Evolutionary conservation across 73 alveolate species (phyloP).

Genomic region (Paramecium sexaurelia): DNA sequence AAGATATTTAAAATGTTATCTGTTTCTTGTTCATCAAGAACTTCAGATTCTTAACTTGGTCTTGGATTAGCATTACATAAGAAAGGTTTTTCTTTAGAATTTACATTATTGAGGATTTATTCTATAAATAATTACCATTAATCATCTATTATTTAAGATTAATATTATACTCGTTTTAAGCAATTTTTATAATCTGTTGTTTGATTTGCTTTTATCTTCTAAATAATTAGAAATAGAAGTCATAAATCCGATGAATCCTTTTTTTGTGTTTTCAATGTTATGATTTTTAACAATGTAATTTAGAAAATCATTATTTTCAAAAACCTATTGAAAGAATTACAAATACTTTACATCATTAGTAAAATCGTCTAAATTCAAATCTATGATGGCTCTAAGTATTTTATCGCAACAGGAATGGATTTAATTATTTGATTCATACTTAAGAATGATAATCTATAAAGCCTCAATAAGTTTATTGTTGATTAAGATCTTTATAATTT

Average conservation of each 20-base stretch:
- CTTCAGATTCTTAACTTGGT: neutral
- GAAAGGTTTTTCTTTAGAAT: neutral
- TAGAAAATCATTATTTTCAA: neutral
- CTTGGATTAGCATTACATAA: conserved; percentile 45
- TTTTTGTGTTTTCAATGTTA: neutral
- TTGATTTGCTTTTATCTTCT: neutral
- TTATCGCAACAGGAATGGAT: neutral
- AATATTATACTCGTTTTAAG: neutral
- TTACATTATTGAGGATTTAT: neutral
- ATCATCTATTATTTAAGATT: neutral
- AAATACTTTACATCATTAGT: neutral
- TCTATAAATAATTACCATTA: neutral
- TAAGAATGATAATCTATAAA: neutral
- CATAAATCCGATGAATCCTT: conserved; percentile 25
- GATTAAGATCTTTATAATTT: neutral
- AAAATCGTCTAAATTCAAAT: neutral
- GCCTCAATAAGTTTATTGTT: neutral
- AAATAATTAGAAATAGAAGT: neutral
- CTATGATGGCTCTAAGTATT: neutral
- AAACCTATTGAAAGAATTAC: neutral
- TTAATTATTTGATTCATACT: neutral
- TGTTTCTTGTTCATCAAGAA: conserved; percentile 1
- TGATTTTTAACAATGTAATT: neutral
- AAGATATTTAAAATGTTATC: neutral
- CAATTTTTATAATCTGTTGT: neutral